Conservation (phyloP, 208 protist species). For the Trypanosoma conorhini region DNA sequence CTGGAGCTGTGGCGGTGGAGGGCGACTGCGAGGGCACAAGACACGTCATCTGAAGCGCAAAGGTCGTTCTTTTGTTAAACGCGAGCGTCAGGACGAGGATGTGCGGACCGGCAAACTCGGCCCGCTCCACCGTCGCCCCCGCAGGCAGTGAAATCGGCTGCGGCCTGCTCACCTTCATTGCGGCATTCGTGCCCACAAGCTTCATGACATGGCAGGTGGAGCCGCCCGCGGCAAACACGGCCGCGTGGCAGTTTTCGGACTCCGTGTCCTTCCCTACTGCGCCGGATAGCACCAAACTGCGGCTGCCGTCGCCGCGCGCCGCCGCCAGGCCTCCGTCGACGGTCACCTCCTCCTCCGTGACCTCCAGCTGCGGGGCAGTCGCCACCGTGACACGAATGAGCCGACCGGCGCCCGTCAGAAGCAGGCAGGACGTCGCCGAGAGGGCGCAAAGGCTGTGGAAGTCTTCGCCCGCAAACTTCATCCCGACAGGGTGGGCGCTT, state of each 20-base stretch:
- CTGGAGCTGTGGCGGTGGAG: too few relatives aligned
- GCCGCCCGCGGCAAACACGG: constrained; percentile 14
- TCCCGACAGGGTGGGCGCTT: constrained; percentile 19
- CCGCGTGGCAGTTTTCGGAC: background rate
- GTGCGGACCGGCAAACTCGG: constrained; percentile 24
- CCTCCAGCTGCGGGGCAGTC: background rate
- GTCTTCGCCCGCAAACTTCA: constrained; percentile 16
- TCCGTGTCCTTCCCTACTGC: background rate
- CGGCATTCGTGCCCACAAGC: background rate
- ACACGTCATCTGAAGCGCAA: constrained; percentile 22
- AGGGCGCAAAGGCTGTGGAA: constrained; percentile 17
- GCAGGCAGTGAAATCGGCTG: constrained; percentile 19
- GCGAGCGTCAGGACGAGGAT: constrained; percentile 16
- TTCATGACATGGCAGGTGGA: constrained; percentile 8
- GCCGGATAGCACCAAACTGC: constrained; percentile 11
- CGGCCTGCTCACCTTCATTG: background rate
- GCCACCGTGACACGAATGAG: constrained; percentile 20
- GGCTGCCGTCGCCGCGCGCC: background rate
- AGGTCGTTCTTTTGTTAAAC: background rate
- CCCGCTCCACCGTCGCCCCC: constrained; percentile 8
- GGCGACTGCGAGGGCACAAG: constrained; percentile 16
- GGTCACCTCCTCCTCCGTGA: constrained; percentile 14
- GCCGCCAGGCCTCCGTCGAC: background rate
- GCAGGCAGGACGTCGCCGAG: constrained; percentile 19
- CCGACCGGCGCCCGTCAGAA: constrained; percentile 22